phyloP scores from a whole-genome alignment of 306 rosid genomes.

The Parietaria judaica region DNA sequence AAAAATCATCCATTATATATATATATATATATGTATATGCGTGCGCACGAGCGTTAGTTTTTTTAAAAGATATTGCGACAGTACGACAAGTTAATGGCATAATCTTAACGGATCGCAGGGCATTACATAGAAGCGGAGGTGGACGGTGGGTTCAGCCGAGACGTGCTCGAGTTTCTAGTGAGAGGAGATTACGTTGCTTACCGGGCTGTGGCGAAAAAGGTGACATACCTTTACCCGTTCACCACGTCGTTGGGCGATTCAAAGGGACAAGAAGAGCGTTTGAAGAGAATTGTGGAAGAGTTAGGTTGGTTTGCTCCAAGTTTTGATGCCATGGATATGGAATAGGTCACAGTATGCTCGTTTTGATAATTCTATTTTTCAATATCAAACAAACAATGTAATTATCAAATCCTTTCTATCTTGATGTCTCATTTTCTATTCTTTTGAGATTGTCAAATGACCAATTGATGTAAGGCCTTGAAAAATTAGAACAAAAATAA shows the following conservation, averaged over 20 bases:
- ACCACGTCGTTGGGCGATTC: conserved; percentile 91
- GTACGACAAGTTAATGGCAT: background rate
- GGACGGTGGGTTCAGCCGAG: conserved; percentile 78
- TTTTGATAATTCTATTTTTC: background rate
- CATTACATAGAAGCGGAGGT: conserved; percentile 80
- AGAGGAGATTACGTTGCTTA: conserved; percentile 68
- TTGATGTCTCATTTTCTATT: too few relatives aligned
- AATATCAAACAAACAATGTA: too few relatives aligned
- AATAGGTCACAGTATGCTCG: background rate
- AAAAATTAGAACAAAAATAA: too few relatives aligned
- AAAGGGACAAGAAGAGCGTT: conserved; percentile 76
- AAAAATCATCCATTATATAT: too few relatives aligned
- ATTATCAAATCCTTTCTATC: too few relatives aligned
- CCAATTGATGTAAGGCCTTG: too few relatives aligned
- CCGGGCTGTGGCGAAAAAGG: conserved; percentile 73
- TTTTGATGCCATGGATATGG: conserved; percentile 62
- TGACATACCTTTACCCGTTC: conserved; percentile 80
- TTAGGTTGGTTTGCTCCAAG: conserved; percentile 92
- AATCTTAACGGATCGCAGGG: conserved; percentile 28
- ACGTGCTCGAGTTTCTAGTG: conserved; percentile 83
- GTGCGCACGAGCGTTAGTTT: too few relatives aligned
- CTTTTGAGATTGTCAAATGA: too few relatives aligned
- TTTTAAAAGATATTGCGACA: too few relatives aligned
- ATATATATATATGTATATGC: too few relatives aligned
- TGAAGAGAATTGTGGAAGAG: conserved; percentile 57